phyloP scores from a whole-genome alignment of 371 early-diverging fungal species.

The Rhizopus sp. region DNA sequence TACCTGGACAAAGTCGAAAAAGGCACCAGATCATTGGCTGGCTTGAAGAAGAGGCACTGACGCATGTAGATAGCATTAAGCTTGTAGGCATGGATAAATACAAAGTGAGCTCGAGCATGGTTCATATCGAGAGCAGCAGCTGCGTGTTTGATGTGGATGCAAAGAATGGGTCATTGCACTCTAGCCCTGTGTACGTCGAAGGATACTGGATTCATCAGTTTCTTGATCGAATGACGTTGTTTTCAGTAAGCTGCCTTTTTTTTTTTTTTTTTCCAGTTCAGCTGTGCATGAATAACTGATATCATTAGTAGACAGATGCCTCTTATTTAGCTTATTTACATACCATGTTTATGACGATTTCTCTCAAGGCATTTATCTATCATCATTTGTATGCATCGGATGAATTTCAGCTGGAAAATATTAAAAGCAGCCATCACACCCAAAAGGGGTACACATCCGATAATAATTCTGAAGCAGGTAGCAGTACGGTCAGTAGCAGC shows the following conservation, averaged over 20 bases:
- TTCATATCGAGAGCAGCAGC: constrained; percentile 40
- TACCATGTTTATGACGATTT: constrained; percentile 42
- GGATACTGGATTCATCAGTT: constrained; percentile 50
- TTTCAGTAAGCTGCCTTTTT: constrained; percentile 28
- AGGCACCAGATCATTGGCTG: constrained; percentile 34
- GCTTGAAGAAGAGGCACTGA: constrained; percentile 27
- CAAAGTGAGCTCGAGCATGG: constrained; percentile 31
- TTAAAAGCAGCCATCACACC: neutral
- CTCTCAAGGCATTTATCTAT: constrained; percentile 42
- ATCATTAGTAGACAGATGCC: constrained; percentile 27
- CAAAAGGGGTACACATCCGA: constrained; percentile 25
- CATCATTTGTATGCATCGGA: constrained; percentile 35
- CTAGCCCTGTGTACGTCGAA: constrained; percentile 48
- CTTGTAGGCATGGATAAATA: constrained; percentile 34
- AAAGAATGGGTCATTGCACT: constrained; percentile 29
- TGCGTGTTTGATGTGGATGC: constrained; percentile 39
- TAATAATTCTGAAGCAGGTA: constrained; percentile 13
- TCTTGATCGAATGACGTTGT: constrained; percentile 24
- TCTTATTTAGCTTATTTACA: constrained; percentile 43
- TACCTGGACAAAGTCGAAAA: constrained; percentile 32
- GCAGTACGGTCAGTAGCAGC: constrained; percentile 1
- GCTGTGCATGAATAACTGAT: neutral
- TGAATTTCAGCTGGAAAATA: constrained; percentile 14
- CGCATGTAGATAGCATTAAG: constrained; percentile 34
- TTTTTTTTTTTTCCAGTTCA: neutral